Base-by-base conservation (phyloP, 2,329 filamentous ascomycete genomes). In the Echinosphaeria canescens region DNA sequence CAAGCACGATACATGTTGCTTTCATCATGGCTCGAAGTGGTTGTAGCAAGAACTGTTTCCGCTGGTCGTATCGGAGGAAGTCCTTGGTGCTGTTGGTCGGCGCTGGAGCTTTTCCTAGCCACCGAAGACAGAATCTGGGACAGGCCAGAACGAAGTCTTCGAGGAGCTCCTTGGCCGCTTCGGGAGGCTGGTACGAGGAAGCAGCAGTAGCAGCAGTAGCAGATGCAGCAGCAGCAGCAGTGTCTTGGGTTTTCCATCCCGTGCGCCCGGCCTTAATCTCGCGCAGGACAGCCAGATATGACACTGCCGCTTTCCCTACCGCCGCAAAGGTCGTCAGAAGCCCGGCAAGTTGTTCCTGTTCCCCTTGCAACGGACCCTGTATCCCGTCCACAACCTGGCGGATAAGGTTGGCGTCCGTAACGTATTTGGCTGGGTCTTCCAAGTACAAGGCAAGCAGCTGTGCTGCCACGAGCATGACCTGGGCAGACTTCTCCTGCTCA, bases 301-400 rank as follows among this genome's bases (percentile, higher is more conserved):
- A n/a, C n/a, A n/a, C n/a, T n/a, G 56, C 56, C 4, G 60, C 57
- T 33, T 62, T 62, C 32, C 69, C 53, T 12, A 62, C 54, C 3
- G 53, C 44, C 18, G 59, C 66, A 5, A 74, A 48, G 31, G 62
- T 63, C 6, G 51, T 49, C 14, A 75, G 46, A 1, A 75, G 51
- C 28, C 72, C 65, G 24, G 74, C 66, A 16, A 75, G 51, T 31
- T 74, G 68, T 1, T 49, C 42, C 6, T 54, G 49, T 15, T 65
- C 67, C 3, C 69, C 69, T 33, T 63, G 64, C 17, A 75, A 49
- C 10, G 61, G 53, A 0, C 62, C 62, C 30, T 67, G 60, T n/a
- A 74, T 46, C 2, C 54, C 52, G 2, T 62, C 56, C 4, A 63
- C 40, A 0, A 73, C 56, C 24, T 57, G 50, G 4, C 44, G 34